A percentile compares a stretch with the other conserved stretches of the same genome.
Conservation (phyloP, 2,329 filamentous ascomycete species). For the Sordariomycetes sp. region DNA sequence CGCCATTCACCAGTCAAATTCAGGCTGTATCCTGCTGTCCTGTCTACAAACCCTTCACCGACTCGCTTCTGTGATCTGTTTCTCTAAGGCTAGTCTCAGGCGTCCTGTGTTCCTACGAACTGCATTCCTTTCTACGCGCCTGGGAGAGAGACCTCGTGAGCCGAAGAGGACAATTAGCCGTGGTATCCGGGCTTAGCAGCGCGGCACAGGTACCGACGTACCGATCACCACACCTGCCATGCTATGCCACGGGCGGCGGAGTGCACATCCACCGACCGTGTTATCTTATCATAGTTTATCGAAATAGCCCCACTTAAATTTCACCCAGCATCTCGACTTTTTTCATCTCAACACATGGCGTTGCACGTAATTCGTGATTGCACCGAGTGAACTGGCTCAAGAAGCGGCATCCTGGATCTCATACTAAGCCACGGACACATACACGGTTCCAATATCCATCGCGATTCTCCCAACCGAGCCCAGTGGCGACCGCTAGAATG, state of each 20-base stretch:
- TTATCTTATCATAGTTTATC: background rate
- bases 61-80: background rate
- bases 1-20: background rate
- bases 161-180: background rate
- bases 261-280: background rate
- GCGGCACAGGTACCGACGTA: background rate
- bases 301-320: background rate
- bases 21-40: background rate
- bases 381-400: background rate
- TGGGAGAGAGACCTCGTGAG: background rate
- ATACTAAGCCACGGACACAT: background rate
- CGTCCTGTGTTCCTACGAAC: background rate
- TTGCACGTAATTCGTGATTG: background rate
- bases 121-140: background rate
- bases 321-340: background rate
- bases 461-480: background rate
- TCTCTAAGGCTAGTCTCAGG: background rate
- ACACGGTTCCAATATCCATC: background rate
- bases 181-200: background rate
- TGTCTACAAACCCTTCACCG: background rate
- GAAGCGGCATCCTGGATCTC: background rate
- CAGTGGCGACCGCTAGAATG: background rate
- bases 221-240: no score
- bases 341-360: background rate
- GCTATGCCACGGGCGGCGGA: no score